A percentile compares a stretch with the other conserved stretches of the same genome.
Conservation (phyloP, 768 basidiomycete genomes). For the Hortiboletus campestris region DNA sequence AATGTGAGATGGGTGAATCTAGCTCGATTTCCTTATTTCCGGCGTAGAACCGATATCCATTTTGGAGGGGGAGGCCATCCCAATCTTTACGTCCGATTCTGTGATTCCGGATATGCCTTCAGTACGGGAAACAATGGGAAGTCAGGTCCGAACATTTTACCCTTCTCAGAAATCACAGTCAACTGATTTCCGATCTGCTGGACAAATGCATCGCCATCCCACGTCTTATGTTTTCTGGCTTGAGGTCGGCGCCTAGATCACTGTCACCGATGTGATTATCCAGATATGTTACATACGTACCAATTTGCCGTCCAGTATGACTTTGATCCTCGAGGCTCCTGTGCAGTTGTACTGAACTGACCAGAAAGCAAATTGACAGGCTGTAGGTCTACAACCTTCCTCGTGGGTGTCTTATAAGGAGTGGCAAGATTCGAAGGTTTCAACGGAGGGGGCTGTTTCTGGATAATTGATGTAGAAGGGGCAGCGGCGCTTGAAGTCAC, state of each 20-base stretch:
- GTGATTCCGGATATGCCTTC: slow-evolving; percentile 1
- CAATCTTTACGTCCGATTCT: slow-evolving; percentile 64
- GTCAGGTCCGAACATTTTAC: slow-evolving; percentile 52
- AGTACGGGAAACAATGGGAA: slow-evolving; percentile 1
- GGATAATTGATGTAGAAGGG: slow-evolving; percentile 29
- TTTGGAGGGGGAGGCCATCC: slow-evolving; percentile 50
- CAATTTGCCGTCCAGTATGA: slow-evolving; percentile 71
- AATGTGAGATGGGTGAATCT: slow-evolving; percentile 47
- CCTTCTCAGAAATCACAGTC: slow-evolving; percentile 65
- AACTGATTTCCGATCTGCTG: slow-evolving; percentile 50
- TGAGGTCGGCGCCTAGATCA: slow-evolving; percentile 65
- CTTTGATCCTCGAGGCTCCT: slow-evolving; percentile 10
- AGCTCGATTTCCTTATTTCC: slow-evolving; percentile 64
- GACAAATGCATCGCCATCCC: slow-evolving; percentile 79
- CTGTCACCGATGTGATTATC: slow-evolving; percentile 1
- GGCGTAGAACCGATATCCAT: slow-evolving; percentile 43
- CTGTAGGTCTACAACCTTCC: slow-evolving; percentile 38
- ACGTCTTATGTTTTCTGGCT: slow-evolving; percentile 76
- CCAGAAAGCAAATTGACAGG: slow-evolving; percentile 37
- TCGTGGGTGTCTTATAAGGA: slow-evolving; percentile 25
- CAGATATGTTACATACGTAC: slow-evolving; percentile 35
- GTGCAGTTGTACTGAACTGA: slow-evolving; percentile 7
- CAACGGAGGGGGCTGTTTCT: slow-evolving; percentile 33
- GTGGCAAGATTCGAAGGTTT: slow-evolving; percentile 26
- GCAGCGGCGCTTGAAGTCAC: slow-evolving; percentile 11